phyloP scores from a whole-genome alignment of 305 asterid species.

The Caryopteris hybrid region DNA sequence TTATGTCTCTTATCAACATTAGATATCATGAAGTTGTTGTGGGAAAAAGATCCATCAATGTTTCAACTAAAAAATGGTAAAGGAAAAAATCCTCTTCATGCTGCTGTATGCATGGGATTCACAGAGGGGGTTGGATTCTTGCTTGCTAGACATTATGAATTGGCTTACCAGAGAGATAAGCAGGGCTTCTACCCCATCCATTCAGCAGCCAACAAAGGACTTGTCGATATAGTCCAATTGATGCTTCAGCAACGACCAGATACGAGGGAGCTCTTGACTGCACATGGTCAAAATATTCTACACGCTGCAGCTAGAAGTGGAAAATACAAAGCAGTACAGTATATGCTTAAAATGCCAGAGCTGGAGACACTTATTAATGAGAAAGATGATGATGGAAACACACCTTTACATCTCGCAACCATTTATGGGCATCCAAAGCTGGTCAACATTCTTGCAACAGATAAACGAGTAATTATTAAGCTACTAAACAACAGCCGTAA shows the following conservation, averaged over 20 bases:
- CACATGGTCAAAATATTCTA: conserved; percentile 40
- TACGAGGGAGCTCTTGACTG: conserved; percentile 36
- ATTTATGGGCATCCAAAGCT: conserved; percentile 38
- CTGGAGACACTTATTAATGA: conserved; percentile 42
- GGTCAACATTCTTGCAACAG: conserved; percentile 31
- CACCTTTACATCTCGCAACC: conserved; percentile 49
- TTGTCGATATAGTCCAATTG: conserved; percentile 22
- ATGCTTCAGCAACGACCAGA: conserved; percentile 47
- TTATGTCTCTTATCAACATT: background rate
- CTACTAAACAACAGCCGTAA: conserved; percentile 35
- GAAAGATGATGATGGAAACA: conserved; percentile 45
- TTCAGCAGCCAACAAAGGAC: conserved; percentile 38
- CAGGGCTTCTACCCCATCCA: conserved; percentile 40
- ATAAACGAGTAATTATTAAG: conserved; percentile 26
- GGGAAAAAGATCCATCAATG: conserved; percentile 37
- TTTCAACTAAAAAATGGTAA: conserved; percentile 31
- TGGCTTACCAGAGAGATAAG: conserved; percentile 40
- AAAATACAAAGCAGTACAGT: conserved; percentile 26
- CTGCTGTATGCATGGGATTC: conserved; percentile 36
- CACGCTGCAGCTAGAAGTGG: conserved; percentile 48
- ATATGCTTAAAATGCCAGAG: conserved; percentile 39
- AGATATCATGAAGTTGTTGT: conserved; percentile 35
- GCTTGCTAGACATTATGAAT: conserved; percentile 25
- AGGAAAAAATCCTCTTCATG: conserved; percentile 45
- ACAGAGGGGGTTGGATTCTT: conserved; percentile 34